Evolutionary conservation across 306 rosid species (phyloP), one percentile per base, ranked within the genome.

Genomic region (Begonia fuchsioides): DNA sequence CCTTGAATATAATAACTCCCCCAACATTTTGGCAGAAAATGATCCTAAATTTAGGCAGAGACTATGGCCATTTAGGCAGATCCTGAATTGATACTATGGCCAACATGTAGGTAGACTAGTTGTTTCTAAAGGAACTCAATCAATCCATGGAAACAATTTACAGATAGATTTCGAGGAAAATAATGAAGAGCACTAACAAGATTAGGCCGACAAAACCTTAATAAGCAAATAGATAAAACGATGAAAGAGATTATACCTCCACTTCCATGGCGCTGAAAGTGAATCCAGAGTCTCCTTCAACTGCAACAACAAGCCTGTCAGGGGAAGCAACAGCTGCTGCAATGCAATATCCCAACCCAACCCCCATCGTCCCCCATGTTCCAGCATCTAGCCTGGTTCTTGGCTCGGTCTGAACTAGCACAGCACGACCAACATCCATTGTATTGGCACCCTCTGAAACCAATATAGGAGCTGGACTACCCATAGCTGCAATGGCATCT

Each of bases 201-300:
- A 26, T 26, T 26, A 26, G 35, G 35, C 35, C 35, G 7, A 26
- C 35, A 26, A 26, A 26, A 26, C 35, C 5, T 26, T 26, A 26
- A 26, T 26, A 26, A 26, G 35, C 35, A 26, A 5, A 26, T 26
- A 26, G 35, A 26, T 26, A 26, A 26, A 26, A 4, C 35, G 8
- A 26, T 26, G 35, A 4, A 26, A 26, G 35, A 26, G 35, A 26
- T 5, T 51, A 72, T 68, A 90, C 98, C 98, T 90, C 98, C 65
- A 90, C 98, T 90, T 90, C 98, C 53, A 90, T 79, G 17, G 92
- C 98, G 45, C 98, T 90, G 49, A 90, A 90, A 20, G 94, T 94
- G 20, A 85, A 85, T 59, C 87, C 98, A 58, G 98, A 90, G 70
- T 90, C 95, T 17, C 98, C 98, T 69, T 90, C 98, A 44, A 84